phyloP scores from a whole-genome alignment of 2,329 filamentous ascomycete genomes.

The Boeremia exigua region DNA sequence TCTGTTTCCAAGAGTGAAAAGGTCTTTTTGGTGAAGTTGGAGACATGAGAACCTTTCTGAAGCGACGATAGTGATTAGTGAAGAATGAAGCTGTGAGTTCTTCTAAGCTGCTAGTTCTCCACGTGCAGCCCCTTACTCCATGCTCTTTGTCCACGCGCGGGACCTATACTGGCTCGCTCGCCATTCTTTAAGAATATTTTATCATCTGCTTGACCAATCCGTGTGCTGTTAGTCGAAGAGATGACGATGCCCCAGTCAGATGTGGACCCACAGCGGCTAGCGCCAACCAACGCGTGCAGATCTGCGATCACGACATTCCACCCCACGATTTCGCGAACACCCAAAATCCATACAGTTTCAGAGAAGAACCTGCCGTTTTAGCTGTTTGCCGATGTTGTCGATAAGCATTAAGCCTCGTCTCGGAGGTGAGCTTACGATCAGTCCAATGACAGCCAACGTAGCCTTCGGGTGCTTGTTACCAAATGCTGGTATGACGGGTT shows the following conservation, averaged over 20 bases:
- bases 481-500: conserved; percentile 16
- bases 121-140: not conserved
- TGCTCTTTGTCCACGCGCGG: not conserved
- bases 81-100: not conserved
- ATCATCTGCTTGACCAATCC: not conserved
- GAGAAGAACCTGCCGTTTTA: conserved; percentile 10
- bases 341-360: conserved; percentile 6
- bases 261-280: not conserved
- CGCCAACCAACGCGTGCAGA: conserved; percentile 19
- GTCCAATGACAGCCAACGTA: conserved; percentile 27
- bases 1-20: too few species aligned
- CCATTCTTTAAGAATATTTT: not conserved
- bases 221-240: not conserved
- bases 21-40: too few species aligned
- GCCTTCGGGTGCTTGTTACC: conserved; percentile 7
- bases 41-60: not conserved
- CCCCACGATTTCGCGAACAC: conserved; percentile 38
- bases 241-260: not conserved
- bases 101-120: not conserved
- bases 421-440: conserved; percentile 13
- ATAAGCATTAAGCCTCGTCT: conserved; percentile 18
- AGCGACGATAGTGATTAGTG: not conserved
- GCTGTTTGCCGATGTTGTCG: conserved; percentile 9
- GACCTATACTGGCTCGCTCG: not conserved
- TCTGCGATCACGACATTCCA: conserved; percentile 45